Evolutionary conservation across 1,284 basidiomycete genomes (phyloP).

Genomic region (Peniophora sp.): DNA sequence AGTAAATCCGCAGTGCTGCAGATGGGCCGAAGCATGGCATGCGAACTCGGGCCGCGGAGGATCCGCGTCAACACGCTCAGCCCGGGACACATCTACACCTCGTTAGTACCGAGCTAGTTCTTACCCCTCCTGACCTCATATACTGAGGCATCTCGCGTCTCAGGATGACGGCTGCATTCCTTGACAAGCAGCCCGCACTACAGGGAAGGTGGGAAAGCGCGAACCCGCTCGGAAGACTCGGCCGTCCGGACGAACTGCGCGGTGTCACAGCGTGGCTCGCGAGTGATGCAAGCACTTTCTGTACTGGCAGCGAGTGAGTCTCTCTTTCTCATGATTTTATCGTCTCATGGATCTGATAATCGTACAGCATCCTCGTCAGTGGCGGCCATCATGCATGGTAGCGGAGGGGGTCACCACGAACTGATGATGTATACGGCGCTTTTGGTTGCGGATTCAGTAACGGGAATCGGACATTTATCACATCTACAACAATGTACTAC

Average conservation of each 20-base stretch:
- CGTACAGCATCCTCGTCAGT: constrained; percentile 6
- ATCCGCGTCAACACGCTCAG: constrained; percentile 25
- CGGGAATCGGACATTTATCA: too few species aligned
- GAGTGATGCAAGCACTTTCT: constrained; percentile 22
- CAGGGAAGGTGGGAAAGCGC: constrained; percentile 24
- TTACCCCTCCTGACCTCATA: background rate
- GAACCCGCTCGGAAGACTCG: constrained; percentile 32
- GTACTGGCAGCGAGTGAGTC: constrained; percentile 24
- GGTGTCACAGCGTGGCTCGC: constrained; percentile 36
- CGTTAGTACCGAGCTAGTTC: constrained; percentile 2
- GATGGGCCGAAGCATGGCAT: constrained; percentile 33
- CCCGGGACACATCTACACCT: constrained; percentile 23
- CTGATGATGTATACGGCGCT: too few species aligned
- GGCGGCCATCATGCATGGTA: constrained; percentile 6
- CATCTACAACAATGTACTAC: too few species aligned
- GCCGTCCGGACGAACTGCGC: constrained; percentile 31
- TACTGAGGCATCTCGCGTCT: background rate
- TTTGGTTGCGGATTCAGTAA: too few species aligned
- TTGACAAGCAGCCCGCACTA: constrained; percentile 26
- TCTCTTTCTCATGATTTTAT: background rate
- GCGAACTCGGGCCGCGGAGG: constrained; percentile 31
- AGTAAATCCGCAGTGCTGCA: constrained; percentile 35
- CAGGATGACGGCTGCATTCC: constrained; percentile 25
- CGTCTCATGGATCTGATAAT: background rate
- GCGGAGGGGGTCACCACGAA: too few species aligned